Conservation (phyloP, 1,284 basidiomycete genomes). For the Trichosporon sp. region DNA sequence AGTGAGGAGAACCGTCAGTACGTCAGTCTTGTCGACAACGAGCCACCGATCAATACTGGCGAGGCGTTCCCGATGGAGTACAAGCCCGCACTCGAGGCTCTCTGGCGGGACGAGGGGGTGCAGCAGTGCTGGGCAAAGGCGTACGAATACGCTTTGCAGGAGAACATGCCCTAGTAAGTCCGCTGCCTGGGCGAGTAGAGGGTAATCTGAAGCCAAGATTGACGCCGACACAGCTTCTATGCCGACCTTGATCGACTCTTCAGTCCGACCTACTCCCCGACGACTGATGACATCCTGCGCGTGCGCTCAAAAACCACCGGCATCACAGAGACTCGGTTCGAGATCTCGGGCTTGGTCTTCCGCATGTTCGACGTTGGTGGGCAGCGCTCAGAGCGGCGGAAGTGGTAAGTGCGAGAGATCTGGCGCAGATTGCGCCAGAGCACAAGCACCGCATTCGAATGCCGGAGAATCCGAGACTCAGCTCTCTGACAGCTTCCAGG, state of each 20-base stretch:
- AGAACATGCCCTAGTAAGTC: constrained; percentile 59
- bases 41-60: constrained; percentile 67
- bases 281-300: constrained; percentile 74
- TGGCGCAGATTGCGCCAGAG: neutral
- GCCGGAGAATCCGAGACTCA: neutral
- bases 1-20: constrained; percentile 54
- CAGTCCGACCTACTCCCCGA: constrained; percentile 62
- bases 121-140: constrained; percentile 67
- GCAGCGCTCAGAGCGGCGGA: constrained; percentile 87
- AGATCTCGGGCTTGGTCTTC: constrained; percentile 42
- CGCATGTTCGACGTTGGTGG: constrained; percentile 92
- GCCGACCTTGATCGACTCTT: constrained; percentile 74
- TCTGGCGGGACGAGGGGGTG: constrained; percentile 75
- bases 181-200: neutral
- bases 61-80: constrained; percentile 67
- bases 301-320: constrained; percentile 72
- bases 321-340: constrained; percentile 88
- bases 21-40: constrained; percentile 62
- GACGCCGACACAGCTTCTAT: constrained; percentile 58
- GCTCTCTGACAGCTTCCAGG: constrained; percentile 21
- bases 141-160: constrained; percentile 80
- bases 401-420: constrained; percentile 61
- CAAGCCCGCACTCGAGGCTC: constrained; percentile 59
- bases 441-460: neutral
- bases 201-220: neutral